phyloP scores from a whole-genome alignment of 1,284 basidiomycete genomes.

The Moniliella sp. region DNA sequence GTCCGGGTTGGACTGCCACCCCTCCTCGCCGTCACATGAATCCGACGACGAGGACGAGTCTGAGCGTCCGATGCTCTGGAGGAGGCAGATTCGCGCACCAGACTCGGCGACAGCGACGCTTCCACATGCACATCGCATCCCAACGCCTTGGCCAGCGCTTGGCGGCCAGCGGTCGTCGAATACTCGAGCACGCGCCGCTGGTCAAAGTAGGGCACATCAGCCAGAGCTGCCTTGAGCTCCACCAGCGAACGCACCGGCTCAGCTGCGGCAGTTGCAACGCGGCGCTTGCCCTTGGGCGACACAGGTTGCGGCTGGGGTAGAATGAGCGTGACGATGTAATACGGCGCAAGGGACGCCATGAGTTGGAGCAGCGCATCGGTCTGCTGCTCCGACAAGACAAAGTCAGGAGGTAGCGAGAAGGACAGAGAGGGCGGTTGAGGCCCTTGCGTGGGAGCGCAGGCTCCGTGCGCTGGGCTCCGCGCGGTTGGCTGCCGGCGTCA shows the following conservation, averaged over 20 bases:
- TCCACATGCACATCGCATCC: constrained; percentile 6
- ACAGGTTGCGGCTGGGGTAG: background rate
- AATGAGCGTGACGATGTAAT: background rate
- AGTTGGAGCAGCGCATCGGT: constrained; percentile 2
- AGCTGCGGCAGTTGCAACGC: background rate
- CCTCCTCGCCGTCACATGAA: too few species aligned
- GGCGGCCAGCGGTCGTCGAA: constrained; percentile 2
- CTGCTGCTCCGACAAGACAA: constrained; percentile 1
- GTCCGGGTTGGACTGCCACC: too few species aligned
- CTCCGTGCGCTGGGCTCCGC: too few species aligned
- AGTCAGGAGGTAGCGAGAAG: too few species aligned
- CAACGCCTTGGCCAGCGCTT: constrained; percentile 2
- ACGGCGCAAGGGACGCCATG: constrained; percentile 1
- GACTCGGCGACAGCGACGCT: constrained; percentile 1
- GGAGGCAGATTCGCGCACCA: too few species aligned
- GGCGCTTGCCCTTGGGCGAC: background rate
- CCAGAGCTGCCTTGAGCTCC: background rate
- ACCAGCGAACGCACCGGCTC: background rate
- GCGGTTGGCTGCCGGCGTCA: too few species aligned
- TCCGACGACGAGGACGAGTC: too few species aligned
- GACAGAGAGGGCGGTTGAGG: too few species aligned
- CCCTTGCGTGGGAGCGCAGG: too few species aligned
- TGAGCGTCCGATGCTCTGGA: too few species aligned
- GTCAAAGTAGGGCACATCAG: constrained; percentile 3
- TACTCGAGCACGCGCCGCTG: constrained; percentile 4